Percentiles rank a stretch among this genome's conserved stretches.
Conservation (phyloP, 2,329 filamentous ascomycete species). For the Hypoxylon rubiginosum region DNA sequence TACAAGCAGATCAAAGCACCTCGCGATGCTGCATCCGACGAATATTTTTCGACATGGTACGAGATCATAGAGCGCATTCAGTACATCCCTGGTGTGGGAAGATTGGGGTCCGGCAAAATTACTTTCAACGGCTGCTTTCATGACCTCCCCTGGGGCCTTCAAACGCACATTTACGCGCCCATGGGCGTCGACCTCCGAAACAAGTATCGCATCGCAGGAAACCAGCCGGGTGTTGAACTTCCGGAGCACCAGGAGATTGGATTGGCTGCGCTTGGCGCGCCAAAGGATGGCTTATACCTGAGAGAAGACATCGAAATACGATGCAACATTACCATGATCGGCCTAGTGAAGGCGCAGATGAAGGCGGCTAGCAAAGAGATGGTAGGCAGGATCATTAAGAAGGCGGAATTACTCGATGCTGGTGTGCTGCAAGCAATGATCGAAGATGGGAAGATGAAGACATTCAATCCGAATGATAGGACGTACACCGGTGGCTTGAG, state of each 20-base stretch:
- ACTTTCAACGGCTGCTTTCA: conserved; percentile 80
- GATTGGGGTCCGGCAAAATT: conserved; percentile 74
- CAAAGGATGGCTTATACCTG: conserved; percentile 75
- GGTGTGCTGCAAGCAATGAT: conserved; percentile 77
- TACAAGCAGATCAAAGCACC: conserved; percentile 75
- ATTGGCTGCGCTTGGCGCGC: conserved; percentile 68
- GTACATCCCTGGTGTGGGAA: conserved; percentile 75
- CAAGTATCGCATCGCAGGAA: conserved; percentile 76
- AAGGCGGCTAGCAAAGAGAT: conserved; percentile 77
- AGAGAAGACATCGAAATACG: conserved; percentile 79
- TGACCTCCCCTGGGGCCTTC: conserved; percentile 78
- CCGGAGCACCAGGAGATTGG: conserved; percentile 74
- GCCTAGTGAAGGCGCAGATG: conserved; percentile 75
- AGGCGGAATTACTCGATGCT: conserved; percentile 76
- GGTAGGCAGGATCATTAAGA: conserved; percentile 77
- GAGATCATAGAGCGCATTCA: conserved; percentile 79
- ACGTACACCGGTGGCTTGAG: conserved; percentile 44
- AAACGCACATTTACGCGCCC: conserved; percentile 79
- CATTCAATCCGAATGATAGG: conserved; percentile 63
- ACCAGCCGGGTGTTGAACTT: conserved; percentile 75
- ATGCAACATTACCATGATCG: conserved; percentile 74
- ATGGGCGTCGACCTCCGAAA: conserved; percentile 76
- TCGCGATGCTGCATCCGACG: conserved; percentile 75
- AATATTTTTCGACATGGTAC: conserved; percentile 82
- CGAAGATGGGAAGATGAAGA: conserved; percentile 73